Conservation (phyloP, 257 asterid genomes). For the Gynochthodes officinalis region DNA sequence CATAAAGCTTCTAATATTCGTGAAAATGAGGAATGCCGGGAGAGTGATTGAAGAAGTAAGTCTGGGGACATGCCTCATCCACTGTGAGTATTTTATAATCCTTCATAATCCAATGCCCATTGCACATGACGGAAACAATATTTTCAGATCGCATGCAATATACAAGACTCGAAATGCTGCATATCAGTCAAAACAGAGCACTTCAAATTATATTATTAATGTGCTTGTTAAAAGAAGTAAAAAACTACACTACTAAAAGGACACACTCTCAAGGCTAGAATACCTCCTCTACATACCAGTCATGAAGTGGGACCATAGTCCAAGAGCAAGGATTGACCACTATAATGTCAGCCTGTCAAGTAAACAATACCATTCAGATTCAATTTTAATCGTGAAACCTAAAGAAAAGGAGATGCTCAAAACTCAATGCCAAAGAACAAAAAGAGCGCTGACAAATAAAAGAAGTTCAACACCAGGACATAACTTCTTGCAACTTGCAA, state of each 20-base stretch:
- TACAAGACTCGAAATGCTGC: slow-evolving; percentile 86
- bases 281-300: slow-evolving; percentile 37
- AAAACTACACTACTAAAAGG: neutral
- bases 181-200: slow-evolving; percentile 17
- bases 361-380: neutral
- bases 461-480: neutral
- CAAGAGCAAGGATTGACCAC: slow-evolving; percentile 63
- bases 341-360: slow-evolving; percentile 65
- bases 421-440: neutral
- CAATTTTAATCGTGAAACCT: slow-evolving; percentile 5
- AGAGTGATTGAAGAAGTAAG: neutral
- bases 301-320: slow-evolving; percentile 78
- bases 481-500: neutral
- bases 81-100: slow-evolving; percentile 49
- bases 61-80: slow-evolving; percentile 46
- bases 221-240: neutral
- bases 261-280: neutral
- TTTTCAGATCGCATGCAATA: slow-evolving; percentile 78
- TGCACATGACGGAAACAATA: slow-evolving; percentile 62
- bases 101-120: slow-evolving; percentile 76
- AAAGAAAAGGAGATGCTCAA: neutral
- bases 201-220: neutral
- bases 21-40: neutral
- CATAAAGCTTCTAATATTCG: no score
- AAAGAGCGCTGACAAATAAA: neutral